These are phyloP conservation scores for Pseudogymnoascus sp. DNA, from an alignment of 2,329 filamentous ascomycete genomes.

Conservation along the genomic window DNA sequence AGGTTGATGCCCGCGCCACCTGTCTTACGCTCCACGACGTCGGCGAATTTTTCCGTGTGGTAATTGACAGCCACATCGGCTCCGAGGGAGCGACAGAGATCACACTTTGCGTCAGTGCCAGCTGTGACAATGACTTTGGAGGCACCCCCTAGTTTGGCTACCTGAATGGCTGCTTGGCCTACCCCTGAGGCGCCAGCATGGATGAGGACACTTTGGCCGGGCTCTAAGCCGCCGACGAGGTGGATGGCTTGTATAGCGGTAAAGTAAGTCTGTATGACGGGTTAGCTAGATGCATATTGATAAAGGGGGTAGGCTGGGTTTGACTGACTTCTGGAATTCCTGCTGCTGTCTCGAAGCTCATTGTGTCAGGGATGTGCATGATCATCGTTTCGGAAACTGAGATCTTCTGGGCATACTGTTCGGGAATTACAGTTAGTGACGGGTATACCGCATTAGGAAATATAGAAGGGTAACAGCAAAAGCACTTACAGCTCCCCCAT, in stretches of 20 bases:
- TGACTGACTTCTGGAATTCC: constrained; percentile 54
- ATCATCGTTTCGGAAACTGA: constrained; percentile 71
- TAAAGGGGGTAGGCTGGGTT: background rate
- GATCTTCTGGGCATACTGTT: constrained; percentile 65
- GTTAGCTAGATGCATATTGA: background rate
- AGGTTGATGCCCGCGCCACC: constrained; percentile 72
- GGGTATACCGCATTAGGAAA: background rate
- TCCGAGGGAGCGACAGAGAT: constrained; percentile 39
- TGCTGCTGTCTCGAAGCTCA: constrained; percentile 68
- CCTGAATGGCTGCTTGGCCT: constrained; percentile 79
- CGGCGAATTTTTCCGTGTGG: constrained; percentile 14
- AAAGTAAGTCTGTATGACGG: constrained; percentile 61
- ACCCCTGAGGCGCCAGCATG: constrained; percentile 87
- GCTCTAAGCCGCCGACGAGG: constrained; percentile 63
- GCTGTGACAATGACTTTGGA: constrained; percentile 72
- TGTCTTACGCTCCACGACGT: constrained; percentile 54
- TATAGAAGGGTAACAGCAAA: background rate
- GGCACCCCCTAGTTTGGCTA: constrained; percentile 60
- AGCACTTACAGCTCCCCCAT: constrained; percentile 58
- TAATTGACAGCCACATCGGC: constrained; percentile 16
- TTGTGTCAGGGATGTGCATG: constrained; percentile 65
- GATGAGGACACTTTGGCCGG: constrained; percentile 73
- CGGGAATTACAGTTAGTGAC: background rate
- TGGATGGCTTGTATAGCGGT: constrained; percentile 88
- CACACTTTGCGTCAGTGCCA: constrained; percentile 69